Conservation (phyloP, 805 yeast genomes). For the Kuraishia hungarica region DNA sequence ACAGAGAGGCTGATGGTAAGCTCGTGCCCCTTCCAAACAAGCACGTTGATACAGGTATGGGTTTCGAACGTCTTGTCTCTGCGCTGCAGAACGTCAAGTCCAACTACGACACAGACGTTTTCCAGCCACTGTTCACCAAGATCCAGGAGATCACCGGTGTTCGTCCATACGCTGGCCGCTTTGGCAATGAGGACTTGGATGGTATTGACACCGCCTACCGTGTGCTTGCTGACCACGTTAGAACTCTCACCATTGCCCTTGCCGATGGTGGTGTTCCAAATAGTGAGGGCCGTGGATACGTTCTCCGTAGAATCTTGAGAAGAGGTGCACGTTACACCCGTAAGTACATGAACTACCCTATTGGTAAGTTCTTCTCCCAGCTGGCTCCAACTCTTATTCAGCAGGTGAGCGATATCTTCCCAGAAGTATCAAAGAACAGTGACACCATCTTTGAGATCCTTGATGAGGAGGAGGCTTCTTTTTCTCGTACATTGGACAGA, state of each 20-base stretch:
- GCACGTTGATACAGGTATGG: conserved; percentile 98
- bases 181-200: conserved; percentile 86
- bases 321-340: conserved; percentile 97
- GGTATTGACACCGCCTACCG: conserved; percentile 98
- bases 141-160: conserved; percentile 92
- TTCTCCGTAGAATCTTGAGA: conserved; percentile 90
- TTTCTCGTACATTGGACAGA: conserved; percentile 91
- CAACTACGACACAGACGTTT: conserved; percentile 96
- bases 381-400: conserved; percentile 89
- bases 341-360: conserved; percentile 92
- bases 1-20: conserved; percentile 83
- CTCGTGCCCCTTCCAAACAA: conserved; percentile 83
- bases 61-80: conserved; percentile 95
- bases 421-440: conserved; percentile 72
- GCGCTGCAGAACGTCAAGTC: conserved; percentile 85
- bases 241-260: conserved; percentile 92
- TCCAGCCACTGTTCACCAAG: conserved; percentile 75
- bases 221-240: conserved; percentile 96
- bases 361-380: conserved; percentile 87
- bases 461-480: conserved; percentile 93
- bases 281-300: conserved; percentile 98
- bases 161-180: conserved; percentile 85
- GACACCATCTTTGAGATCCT: conserved; percentile 79
- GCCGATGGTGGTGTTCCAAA: conserved; percentile 99
- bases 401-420: conserved; percentile 83